Evolutionary conservation across 1,139 yeast species (phyloP), one percentile per base, ranked within the genome.

Genomic region (Blastobotrys ciferrii): DNA sequence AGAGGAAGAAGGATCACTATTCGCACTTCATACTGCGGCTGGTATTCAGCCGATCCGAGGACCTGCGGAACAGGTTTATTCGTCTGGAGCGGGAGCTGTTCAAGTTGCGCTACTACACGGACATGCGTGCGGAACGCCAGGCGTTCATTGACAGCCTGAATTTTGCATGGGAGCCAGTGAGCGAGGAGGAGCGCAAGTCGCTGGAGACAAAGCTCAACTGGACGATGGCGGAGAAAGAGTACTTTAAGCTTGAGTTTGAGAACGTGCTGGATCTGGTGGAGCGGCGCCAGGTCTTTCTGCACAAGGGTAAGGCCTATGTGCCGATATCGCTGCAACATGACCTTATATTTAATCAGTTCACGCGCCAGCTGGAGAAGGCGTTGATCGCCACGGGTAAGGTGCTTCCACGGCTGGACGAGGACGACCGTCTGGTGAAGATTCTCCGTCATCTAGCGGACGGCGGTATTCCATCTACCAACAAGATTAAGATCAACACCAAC

Each of bases 41-140:
- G 45, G 96, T 95, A 47, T 92, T 92, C 63, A 87, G 98, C 62
- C 79, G 96, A 53, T 80, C 85, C n/a, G 64, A 87, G 49, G 98
- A 92, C 53, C 75, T 91, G 46, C 75, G 98, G 49, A 79, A 76
- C 42, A 81, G 92, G 61, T 91, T 92, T 60, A 72, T 87, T 37
- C 79, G 81, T 57, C 81, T 88, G 42, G 99, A 92, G 62, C 73
- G 86, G 0, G 70, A 77, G 15, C 71, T 94, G 44, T 91, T 94
- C 70, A 80, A 77, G 59, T 71, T 89, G 43, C 74, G 98, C 54
- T 91, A 78, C 65, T 76, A 76, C 53, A 67, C 76, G 61, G 73
- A 87, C 55, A 85, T 85, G 45, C 74, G 79, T 0, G 66, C 67
- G n/a, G 98, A 89, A 59, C 89, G 87, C 56, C 75, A 75, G 35